Percentiles rank a stretch among this genome's conserved stretches.
Conservation (phyloP, 768 basidiomycete species). For the Grammothele lineata region DNA sequence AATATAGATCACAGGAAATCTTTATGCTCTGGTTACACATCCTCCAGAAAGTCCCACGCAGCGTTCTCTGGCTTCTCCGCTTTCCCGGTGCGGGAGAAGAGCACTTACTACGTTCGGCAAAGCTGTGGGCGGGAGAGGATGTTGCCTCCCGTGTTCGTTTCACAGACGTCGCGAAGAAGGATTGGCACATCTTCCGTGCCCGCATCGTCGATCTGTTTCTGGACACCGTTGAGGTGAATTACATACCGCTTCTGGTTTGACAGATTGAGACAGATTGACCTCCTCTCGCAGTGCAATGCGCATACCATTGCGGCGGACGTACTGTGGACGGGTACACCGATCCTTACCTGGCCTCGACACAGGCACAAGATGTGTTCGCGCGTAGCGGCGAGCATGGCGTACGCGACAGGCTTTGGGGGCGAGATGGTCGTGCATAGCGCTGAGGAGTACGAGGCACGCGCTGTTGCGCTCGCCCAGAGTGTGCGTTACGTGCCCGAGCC, state of each 20-base stretch:
- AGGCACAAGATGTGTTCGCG: constrained; percentile 47
- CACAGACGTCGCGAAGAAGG: constrained; percentile 45
- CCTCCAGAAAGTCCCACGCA: constrained; percentile 37
- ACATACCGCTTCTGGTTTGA: not conserved
- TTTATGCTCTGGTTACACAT: constrained; percentile 49
- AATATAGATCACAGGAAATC: constrained; percentile 26
- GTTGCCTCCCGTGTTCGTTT: constrained; percentile 43
- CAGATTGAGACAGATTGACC: too few relatives aligned
- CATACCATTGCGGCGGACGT: constrained; percentile 50
- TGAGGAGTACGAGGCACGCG: constrained; percentile 44
- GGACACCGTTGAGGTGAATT: constrained; percentile 46
- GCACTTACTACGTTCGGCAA: constrained; percentile 39
- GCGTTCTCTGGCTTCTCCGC: constrained; percentile 50
- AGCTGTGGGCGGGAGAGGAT: constrained; percentile 41
- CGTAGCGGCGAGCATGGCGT: constrained; percentile 44
- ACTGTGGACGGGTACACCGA: constrained; percentile 48
- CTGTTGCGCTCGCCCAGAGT: constrained; percentile 35
- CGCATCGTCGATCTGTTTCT: constrained; percentile 47
- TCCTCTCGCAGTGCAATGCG: constrained; percentile 39
- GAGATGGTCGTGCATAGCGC: constrained; percentile 41
- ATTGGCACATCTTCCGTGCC: constrained; percentile 40
- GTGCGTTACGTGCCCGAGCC: constrained; percentile 20
- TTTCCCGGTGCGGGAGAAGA: constrained; percentile 45
- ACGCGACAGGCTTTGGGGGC: constrained; percentile 44
- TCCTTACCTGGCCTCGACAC: constrained; percentile 44